These are phyloP conservation scores for Cerrena zonata DNA, from an alignment of 1,284 basidiomycete genomes.

Conservation along the genomic window DNA sequence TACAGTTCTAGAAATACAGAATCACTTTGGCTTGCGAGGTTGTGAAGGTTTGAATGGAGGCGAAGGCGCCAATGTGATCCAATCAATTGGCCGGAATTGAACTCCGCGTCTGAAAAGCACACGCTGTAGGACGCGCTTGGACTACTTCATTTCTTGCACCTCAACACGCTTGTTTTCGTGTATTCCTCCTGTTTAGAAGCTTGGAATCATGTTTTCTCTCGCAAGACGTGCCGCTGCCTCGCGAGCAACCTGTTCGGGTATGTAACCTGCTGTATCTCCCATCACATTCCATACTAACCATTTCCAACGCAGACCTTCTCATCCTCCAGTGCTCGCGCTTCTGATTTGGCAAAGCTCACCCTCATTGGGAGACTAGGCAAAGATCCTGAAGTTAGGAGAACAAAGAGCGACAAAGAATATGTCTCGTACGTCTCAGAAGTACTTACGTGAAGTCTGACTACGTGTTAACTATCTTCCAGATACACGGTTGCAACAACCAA, in stretches of 20 bases:
- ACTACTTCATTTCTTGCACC: no score
- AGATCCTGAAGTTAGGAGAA: constrained; percentile 63
- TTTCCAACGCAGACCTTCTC: constrained; percentile 55
- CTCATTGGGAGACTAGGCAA: constrained; percentile 69
- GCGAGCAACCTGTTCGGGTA: constrained; percentile 45
- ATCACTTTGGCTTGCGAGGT: no score
- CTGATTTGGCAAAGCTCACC: constrained; percentile 67
- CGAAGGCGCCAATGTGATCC: neutral
- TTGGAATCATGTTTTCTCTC: constrained; percentile 40
- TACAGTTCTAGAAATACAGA: constrained; percentile 12
- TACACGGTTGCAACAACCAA: constrained; percentile 68
- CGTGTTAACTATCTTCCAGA: constrained; percentile 28
- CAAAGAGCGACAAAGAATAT: constrained; percentile 73
- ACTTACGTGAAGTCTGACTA: neutral
- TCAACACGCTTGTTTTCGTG: no score
- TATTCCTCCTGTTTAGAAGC: no score
- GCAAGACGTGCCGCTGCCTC: constrained; percentile 37
- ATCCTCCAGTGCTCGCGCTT: constrained; percentile 44
- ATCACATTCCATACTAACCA: neutral
- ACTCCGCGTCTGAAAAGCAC: no score
- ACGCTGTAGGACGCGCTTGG: no score
- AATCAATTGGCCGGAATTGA: no score
- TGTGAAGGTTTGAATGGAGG: no score
- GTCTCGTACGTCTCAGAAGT: constrained; percentile 40
- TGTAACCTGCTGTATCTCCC: constrained; percentile 17